Percentiles rank a stretch among this genome's conserved stretches.
phyloP scores from a whole-genome alignment of 83 land plant species.

The Larix sibirica region DNA sequence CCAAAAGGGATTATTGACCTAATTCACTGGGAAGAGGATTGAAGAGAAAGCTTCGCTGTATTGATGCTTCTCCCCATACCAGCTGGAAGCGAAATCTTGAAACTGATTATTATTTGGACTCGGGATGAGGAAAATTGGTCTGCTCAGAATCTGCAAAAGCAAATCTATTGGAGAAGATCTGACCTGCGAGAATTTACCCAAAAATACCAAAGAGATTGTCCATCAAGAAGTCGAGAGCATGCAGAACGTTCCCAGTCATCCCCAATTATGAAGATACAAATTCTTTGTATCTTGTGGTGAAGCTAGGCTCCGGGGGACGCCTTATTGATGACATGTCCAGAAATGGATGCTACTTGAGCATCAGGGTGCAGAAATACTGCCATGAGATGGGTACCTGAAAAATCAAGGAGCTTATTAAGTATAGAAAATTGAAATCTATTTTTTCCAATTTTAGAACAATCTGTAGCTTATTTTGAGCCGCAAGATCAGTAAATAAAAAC shows the following conservation, averaged over 20 bases:
- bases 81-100: slow-evolving; percentile 63
- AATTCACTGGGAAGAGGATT: slow-evolving; percentile 40
- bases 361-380: slow-evolving; percentile 60
- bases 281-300: slow-evolving; percentile 70
- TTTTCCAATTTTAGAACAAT: too few species aligned
- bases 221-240: slow-evolving; percentile 75
- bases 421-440: too few species aligned
- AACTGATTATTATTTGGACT: slow-evolving; percentile 46
- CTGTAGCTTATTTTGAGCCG: too few species aligned
- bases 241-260: slow-evolving; percentile 52
- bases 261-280: slow-evolving; percentile 55
- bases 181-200: slow-evolving; percentile 63
- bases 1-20: not conserved
- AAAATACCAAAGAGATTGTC: slow-evolving; percentile 55
- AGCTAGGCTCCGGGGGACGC: slow-evolving; percentile 63
- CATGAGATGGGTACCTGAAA: slow-evolving; percentile 64
- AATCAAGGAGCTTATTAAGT: too few species aligned
- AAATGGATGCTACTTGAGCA: slow-evolving; percentile 40
- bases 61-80: slow-evolving; percentile 44
- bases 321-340: slow-evolving; percentile 56
- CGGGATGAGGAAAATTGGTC: slow-evolving; percentile 62
- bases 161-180: slow-evolving; percentile 45
- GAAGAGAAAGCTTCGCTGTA: slow-evolving; percentile 76
- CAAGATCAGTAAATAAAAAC: too few species aligned
- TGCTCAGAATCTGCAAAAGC: slow-evolving; percentile 42